A percentile compares a stretch with the other conserved stretches of the same genome.
phyloP scores from a whole-genome alignment of 139 green algal species.

The Chlorella sorokiniana region DNA sequence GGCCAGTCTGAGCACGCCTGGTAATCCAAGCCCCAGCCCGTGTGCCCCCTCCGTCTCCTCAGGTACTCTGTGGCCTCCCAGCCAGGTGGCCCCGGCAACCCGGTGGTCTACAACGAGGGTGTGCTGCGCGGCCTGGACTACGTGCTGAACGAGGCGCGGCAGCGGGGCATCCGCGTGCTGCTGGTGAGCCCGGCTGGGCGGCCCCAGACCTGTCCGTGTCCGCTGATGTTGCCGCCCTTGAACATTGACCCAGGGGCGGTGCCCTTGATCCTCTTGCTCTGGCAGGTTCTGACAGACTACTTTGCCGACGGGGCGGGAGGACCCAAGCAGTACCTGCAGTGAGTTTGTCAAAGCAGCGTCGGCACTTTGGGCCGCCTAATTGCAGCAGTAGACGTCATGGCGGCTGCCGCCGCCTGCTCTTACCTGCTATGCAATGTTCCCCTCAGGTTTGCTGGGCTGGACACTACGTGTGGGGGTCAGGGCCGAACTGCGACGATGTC shows the following conservation, averaged over 20 bases:
- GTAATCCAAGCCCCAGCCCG: no score
- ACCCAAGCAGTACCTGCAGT: slow-evolving; percentile 28
- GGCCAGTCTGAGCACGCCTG: no score
- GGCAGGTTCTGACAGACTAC: slow-evolving; percentile 37
- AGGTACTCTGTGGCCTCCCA: background rate
- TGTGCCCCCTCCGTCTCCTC: background rate
- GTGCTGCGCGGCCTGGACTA: slow-evolving; percentile 40
- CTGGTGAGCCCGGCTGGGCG: background rate
- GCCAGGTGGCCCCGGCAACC: background rate
- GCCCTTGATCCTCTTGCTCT: background rate
- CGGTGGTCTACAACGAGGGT: background rate
- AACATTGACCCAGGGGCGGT: background rate
- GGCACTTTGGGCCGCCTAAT: background rate
- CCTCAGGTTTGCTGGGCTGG: slow-evolving; percentile 15
- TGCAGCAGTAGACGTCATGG: no score
- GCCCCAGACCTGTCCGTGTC: background rate
- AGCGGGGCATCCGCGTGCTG: slow-evolving; percentile 45
- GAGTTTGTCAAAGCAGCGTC: background rate
- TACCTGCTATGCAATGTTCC: background rate
- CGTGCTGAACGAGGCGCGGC: slow-evolving; percentile 42
- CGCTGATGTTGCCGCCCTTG: background rate
- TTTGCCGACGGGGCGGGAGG: slow-evolving; percentile 9
- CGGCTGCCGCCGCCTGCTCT: no score
- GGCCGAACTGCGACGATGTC: background rate
- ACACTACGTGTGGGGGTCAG: background rate